These are phyloP conservation scores for Leucocoprinus sp. DNA, from an alignment of 768 basidiomycete species.

Conservation along the genomic window DNA sequence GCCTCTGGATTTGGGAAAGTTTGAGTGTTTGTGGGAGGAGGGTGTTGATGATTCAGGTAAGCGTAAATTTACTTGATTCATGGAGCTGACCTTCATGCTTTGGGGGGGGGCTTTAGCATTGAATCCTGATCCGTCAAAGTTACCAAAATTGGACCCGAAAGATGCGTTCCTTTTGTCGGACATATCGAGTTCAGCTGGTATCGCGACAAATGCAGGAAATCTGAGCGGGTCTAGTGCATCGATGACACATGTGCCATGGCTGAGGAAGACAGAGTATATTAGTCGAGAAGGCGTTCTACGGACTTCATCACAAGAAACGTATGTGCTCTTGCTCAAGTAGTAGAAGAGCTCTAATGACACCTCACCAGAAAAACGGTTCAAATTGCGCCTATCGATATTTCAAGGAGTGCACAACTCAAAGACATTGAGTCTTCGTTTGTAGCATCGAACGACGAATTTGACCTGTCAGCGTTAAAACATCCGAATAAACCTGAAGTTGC, in stretches of 20 bases:
- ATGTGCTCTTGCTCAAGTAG: conserved; percentile 19
- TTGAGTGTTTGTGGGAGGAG: conserved; percentile 80
- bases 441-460: conserved; percentile 51
- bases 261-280: conserved; percentile 88
- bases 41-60: conserved; percentile 61
- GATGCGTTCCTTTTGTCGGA: conserved; percentile 75
- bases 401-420: conserved; percentile 62
- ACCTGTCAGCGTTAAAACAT: conserved; percentile 54
- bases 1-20: conserved; percentile 84
- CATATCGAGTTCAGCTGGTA: conserved; percentile 35
- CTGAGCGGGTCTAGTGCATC: conserved; percentile 37
- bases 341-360: too few relatives aligned
- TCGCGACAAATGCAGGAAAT: conserved; percentile 31
- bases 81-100: too few relatives aligned
- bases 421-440: conserved; percentile 75
- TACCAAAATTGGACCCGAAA: conserved; percentile 60
- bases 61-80: too few relatives aligned
- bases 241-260: conserved; percentile 73
- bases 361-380: conserved; percentile 37
- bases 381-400: conserved; percentile 55
- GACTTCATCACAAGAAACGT: conserved; percentile 47
- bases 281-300: conserved; percentile 47
- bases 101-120: too few relatives aligned
- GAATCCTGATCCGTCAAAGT: conserved; percentile 57
- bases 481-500: conserved; percentile 71